Evolutionary conservation across 805 yeast genomes (phyloP), one percentile per base, ranked within the genome.

Genomic region (Sugiyamaella smithiae): DNA sequence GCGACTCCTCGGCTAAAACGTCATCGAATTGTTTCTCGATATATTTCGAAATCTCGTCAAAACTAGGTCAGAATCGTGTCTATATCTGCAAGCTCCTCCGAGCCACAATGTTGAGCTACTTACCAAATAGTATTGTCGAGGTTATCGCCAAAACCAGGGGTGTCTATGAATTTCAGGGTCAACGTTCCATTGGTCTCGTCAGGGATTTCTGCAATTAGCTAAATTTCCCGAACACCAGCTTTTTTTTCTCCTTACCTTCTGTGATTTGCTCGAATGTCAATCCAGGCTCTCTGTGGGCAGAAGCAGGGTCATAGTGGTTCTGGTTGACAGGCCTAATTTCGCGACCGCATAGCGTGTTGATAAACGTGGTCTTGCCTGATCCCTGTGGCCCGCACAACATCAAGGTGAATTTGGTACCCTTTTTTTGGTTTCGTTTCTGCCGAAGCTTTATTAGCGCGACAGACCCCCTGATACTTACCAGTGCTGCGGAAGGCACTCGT

Each of bases 331-430:
- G 45, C 26, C 26, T n/a, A 57, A 85, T 82, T 56, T 89, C 93
- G 43, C 60, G 51, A 86, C 96, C 84, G 70, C 97, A 89, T 46
- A 89, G 73, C 31, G 95, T 85, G 70, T 90, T 89, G 65, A 90
- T 87, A 60, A 89, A 84, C 4, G 96, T 89, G n/a, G 96, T 85
- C 65, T 96, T 78, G 14, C 97, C 97, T 40, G 82, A 72, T 1
- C 97, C 97, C 84, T 82, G 80, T 63, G 86, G 85, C 37, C 97
- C 97, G 48, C 88, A 83, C 32, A 87, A 82, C 91, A 89, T 83
- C 51, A 86, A 65, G 19, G 95, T 84, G 73, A 89, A 88, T 62
- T 86, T 87, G 70, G 87, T 81, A 28, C 89, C 85, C 68, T 87
- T 85, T 68, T 87, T 88, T 67, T 86, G 71, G 43, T 82, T 84